phyloP scores from a whole-genome alignment of 2,329 filamentous ascomycete species.

The Setomelanomma holmii region DNA sequence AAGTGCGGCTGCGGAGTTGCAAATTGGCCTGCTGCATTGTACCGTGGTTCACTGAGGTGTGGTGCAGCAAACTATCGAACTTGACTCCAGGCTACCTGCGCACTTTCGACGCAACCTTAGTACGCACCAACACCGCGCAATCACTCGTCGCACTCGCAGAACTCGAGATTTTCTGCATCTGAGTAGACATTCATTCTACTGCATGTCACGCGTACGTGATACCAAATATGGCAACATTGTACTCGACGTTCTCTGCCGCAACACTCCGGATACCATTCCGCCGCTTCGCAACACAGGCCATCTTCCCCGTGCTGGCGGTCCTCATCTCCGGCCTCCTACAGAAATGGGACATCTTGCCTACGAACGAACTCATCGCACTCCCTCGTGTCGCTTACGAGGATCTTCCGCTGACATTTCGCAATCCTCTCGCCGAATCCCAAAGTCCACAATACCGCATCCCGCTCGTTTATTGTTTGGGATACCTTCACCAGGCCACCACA shows the following conservation, averaged over 20 bases:
- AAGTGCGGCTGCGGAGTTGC: no score
- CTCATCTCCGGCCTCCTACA: constrained; percentile 7
- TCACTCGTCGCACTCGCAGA: neutral
- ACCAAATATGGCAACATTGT: neutral
- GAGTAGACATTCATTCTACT: neutral
- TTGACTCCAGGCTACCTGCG: neutral
- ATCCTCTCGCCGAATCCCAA: constrained; percentile 1
- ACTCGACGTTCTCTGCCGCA: neutral
- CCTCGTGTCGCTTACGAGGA: neutral
- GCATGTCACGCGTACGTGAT: neutral
- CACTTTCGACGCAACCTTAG: neutral
- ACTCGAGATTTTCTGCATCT: neutral
- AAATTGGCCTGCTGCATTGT: no score
- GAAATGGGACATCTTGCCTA: constrained; percentile 1
- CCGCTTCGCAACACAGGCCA: constrained; percentile 6
- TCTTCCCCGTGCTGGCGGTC: constrained; percentile 4
- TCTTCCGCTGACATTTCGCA: constrained; percentile 2
- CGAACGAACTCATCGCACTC: constrained; percentile 3
- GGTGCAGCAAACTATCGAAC: no score
- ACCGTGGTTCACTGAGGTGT: no score
- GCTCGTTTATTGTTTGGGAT: constrained; percentile 1
- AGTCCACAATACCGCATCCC: constrained; percentile 2
- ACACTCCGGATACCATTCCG: neutral
- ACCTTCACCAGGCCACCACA: constrained; percentile 5
- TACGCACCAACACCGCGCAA: neutral